Conservation (phyloP, 331 rosid genomes). For the Acacia pycnantha region DNA sequence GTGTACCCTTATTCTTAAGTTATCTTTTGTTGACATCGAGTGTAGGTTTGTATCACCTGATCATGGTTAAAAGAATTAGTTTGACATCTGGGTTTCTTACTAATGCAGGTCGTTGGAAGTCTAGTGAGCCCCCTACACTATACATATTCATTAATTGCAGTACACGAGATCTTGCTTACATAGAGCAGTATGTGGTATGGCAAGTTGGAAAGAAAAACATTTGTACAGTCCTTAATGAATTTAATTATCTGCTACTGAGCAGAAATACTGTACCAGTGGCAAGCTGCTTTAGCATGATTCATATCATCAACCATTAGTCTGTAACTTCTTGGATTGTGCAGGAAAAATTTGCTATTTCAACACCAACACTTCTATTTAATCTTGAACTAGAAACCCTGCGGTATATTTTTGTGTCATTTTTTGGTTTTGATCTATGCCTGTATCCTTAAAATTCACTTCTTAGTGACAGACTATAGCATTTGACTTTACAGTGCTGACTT, state of each 20-base stretch:
- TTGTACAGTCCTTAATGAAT: conserved; percentile 16
- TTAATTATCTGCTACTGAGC: conserved; percentile 9
- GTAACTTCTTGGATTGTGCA: conserved; percentile 48
- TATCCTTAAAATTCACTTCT: conserved; percentile 22
- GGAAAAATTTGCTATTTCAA: conserved; percentile 77
- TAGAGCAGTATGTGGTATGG: conserved; percentile 98
- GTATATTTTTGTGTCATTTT: conserved; percentile 38
- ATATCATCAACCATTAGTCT: conserved; percentile 26
- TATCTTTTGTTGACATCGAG: conserved; percentile 10
- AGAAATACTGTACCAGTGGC: conserved; percentile 2
- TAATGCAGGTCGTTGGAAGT: conserved; percentile 85
- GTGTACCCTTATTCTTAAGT: conserved; percentile 2
- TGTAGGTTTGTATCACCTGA: conserved; percentile 9
- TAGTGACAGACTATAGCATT: conserved; percentile 33
- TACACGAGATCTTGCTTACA: conserved; percentile 80
- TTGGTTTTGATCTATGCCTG: conserved; percentile 22
- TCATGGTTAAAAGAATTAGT: conserved; percentile 20
- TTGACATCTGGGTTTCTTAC: conserved; percentile 32
- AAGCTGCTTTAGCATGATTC: conserved; percentile 21
- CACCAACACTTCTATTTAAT: conserved; percentile 80
- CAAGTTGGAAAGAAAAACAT: conserved; percentile 30
- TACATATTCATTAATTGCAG: conserved; percentile 86
- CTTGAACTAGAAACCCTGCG: conserved; percentile 94
- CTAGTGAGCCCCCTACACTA: conserved; percentile 80
- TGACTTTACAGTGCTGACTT: conserved; percentile 89